phyloP scores from a whole-genome alignment of 2,329 filamentous ascomycete genomes.

The Setomelanomma holmii region DNA sequence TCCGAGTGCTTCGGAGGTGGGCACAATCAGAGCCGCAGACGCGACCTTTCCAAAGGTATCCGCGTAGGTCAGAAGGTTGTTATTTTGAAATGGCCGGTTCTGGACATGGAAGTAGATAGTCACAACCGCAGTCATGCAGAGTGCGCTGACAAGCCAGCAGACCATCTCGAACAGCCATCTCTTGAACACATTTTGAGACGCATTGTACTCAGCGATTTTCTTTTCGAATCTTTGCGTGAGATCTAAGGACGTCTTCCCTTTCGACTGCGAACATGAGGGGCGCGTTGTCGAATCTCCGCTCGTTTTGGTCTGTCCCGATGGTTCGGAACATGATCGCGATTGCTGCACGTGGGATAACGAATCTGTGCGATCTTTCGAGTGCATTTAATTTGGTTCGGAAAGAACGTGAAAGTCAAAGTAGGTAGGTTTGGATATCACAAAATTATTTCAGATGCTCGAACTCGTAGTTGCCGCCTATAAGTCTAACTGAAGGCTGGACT shows the following conservation, averaged over 20 bases:
- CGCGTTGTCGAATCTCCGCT: too few species aligned
- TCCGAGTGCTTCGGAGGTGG: constrained; percentile 31
- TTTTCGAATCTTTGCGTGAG: constrained; percentile 21
- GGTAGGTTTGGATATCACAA: too few species aligned
- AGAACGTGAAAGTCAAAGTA: too few species aligned
- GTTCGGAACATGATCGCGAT: too few species aligned
- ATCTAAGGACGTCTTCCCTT: constrained; percentile 9
- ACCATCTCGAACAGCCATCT: constrained; percentile 23
- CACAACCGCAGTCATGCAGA: constrained; percentile 16
- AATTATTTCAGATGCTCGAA: too few species aligned
- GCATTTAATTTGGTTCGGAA: too few species aligned
- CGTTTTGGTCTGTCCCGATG: too few species aligned
- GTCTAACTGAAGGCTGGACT: too few species aligned
- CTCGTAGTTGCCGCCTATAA: too few species aligned
- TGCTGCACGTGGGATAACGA: too few species aligned
- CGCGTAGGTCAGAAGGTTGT: constrained; percentile 8
- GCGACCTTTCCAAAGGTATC: constrained; percentile 23
- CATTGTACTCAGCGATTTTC: constrained; percentile 17
- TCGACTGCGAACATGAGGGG: too few species aligned
- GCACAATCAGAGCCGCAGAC: constrained; percentile 28
- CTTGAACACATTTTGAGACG: constrained; percentile 15
- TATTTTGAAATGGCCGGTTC: neutral
- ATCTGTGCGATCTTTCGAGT: too few species aligned
- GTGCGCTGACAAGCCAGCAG: constrained; percentile 20
- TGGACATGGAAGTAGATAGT: constrained; percentile 11